phyloP scores from a whole-genome alignment of 2,329 filamentous ascomycete genomes.

The Tolypocladium endophyticum region DNA sequence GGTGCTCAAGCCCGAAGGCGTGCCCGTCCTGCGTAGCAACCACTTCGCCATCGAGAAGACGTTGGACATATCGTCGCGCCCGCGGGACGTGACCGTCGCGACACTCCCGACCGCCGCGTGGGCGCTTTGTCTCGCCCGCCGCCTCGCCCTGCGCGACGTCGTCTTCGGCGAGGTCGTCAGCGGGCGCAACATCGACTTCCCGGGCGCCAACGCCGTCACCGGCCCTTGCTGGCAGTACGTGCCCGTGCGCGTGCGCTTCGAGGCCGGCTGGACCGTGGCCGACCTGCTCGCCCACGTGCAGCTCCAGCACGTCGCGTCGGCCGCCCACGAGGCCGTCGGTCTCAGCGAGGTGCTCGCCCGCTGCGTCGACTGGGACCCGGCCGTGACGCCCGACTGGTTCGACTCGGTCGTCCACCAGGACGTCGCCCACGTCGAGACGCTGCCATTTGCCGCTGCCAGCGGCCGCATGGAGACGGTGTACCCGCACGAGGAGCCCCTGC shows the following conservation, averaged over 20 bases:
- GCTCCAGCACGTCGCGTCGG: conserved; percentile 45
- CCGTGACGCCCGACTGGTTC: conserved; percentile 28
- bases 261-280: conserved; percentile 34
- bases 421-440: conserved; percentile 48
- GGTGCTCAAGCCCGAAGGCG: conserved; percentile 23
- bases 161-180: conserved; percentile 57
- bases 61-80: conserved; percentile 34
- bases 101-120: conserved; percentile 58
- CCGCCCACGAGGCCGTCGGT: conserved; percentile 43
- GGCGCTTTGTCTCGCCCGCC: conserved; percentile 50
- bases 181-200: conserved; percentile 49
- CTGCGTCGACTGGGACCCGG: conserved; percentile 32
- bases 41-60: conserved; percentile 32
- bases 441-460: conserved; percentile 26
- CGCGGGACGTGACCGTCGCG: conserved; percentile 48
- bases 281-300: conserved; percentile 45
- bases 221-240: conserved; percentile 60
- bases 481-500: conserved; percentile 43
- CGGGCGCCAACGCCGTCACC: conserved; percentile 43
- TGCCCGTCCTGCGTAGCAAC: conserved; percentile 22
- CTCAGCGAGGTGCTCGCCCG: conserved; percentile 40
- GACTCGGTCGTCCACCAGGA: conserved; percentile 50
- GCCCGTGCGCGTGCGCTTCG: conserved; percentile 49
- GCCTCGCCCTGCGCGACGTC: conserved; percentile 42
- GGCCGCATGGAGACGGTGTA: conserved; percentile 47